These are phyloP conservation scores for Mycena kentingensis DNA, from an alignment of 768 basidiomycete species.

Conservation along the genomic window DNA sequence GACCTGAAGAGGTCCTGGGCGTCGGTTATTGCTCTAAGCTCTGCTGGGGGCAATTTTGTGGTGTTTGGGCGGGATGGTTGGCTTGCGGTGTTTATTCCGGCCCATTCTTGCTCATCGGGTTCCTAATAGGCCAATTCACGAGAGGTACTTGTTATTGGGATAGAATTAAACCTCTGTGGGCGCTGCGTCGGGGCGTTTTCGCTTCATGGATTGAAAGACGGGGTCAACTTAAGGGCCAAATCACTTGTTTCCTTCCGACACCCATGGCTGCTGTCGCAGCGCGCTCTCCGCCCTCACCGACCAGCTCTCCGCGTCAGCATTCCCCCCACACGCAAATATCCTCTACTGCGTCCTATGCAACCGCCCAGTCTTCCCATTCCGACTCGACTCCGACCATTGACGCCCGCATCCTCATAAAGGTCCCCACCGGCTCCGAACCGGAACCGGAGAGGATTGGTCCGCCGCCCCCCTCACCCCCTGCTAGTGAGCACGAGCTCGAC, in stretches of 20 bases:
- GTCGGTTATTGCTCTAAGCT: constrained; percentile 72
- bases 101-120: too few species aligned
- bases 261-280: constrained; percentile 2
- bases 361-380: constrained; percentile 38
- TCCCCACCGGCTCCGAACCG: constrained; percentile 44
- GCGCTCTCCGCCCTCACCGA: constrained; percentile 31
- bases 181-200: too few species aligned
- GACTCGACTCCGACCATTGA: constrained; percentile 43
- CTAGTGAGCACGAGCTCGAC: constrained; percentile 32
- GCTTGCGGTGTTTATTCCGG: too few species aligned
- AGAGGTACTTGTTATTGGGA: too few species aligned
- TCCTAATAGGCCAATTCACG: too few species aligned
- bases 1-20: constrained; percentile 76
- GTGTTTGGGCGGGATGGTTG: too few species aligned
- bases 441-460: constrained; percentile 35
- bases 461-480: constrained; percentile 36
- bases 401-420: constrained; percentile 52
- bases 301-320: constrained; percentile 24
- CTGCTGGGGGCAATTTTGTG: too few species aligned
- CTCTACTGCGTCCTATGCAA: constrained; percentile 39
- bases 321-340: constrained; percentile 29
- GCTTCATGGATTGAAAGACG: too few species aligned
- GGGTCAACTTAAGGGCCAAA: too few species aligned
- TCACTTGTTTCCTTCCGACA: too few species aligned
- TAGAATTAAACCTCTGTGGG: too few species aligned